These are phyloP conservation scores for Clarireedia homoeocarpa DNA, from an alignment of 2,329 filamentous ascomycete genomes.

Conservation along the genomic window DNA sequence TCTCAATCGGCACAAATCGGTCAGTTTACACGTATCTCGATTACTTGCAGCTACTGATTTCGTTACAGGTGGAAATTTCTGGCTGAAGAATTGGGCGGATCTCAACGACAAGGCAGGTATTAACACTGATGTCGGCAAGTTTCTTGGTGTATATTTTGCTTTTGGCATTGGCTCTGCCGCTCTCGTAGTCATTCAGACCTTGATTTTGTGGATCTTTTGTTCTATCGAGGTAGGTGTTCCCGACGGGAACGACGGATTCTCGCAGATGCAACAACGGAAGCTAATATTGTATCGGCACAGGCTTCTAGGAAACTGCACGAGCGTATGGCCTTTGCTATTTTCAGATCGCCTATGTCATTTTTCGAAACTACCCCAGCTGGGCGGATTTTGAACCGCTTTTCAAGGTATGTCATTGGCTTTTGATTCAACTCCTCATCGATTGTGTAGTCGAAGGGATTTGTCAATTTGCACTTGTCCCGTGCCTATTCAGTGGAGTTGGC, in stretches of 20 bases:
- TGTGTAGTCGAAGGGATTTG: too few relatives aligned
- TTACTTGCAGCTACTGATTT: conserved; percentile 9
- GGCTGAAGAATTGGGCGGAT: conserved; percentile 92
- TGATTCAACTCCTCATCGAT: background rate
- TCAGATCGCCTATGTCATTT: conserved; percentile 96
- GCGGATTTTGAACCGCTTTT: conserved; percentile 95
- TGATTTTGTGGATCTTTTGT: conserved; percentile 98
- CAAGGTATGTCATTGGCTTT: conserved; percentile 50
- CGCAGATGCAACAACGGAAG: conserved; percentile 15
- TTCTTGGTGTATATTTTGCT: conserved; percentile 90
- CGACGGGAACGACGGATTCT: conserved; percentile 11
- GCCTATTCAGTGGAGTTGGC: background rate
- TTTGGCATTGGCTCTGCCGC: conserved; percentile 82
- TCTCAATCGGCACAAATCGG: conserved; percentile 78
- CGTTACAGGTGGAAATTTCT: conserved; percentile 64
- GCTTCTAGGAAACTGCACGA: conserved; percentile 95
- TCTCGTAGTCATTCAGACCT: conserved; percentile 81
- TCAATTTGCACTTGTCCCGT: background rate
- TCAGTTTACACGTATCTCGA: conserved; percentile 31
- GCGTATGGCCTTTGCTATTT: conserved; percentile 94
- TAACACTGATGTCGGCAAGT: conserved; percentile 78
- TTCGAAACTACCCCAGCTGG: conserved; percentile 77
- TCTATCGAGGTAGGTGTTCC: conserved; percentile 74
- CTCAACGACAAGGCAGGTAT: conserved; percentile 57
- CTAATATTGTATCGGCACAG: conserved; percentile 33